Evolutionary conservation across 2,329 filamentous ascomycete species (phyloP), one percentile per base, ranked within the genome.

Genomic region (Albophoma yamanashiensis): DNA sequence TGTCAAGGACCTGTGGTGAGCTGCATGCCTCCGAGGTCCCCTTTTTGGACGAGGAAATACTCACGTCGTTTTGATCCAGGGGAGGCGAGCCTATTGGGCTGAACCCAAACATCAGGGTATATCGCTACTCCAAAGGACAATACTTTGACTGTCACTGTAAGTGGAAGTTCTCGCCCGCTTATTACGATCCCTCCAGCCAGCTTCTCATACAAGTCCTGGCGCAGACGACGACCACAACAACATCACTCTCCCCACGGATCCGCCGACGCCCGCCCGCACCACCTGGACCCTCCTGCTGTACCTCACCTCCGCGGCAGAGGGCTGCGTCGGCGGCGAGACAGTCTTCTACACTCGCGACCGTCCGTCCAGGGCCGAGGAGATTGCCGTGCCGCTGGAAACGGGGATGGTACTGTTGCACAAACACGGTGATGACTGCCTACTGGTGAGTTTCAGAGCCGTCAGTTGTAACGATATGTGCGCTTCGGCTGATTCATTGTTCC

Each of bases 251-350:
- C 77, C 68, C 3, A 57, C 64, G 4, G 66, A 70, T 25, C 67
- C 66, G 22, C 69, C 71, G 0, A 63, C 69, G 36, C 66, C 68
- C 34, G 73, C 69, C 36, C 68, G 71, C 39, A 97, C 93, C 6
- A 97, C 92, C 0, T 97, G 92, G 92, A 97, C 93, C 0, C 78
- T 96, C 6, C 80, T 97, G 0, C 82, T 97, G 42, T 97, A 97
- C 69, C 81, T 97, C 59, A 94, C 89, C 1, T 91, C 88, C 1
- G 79, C 85, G 2, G 75, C 82, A 1, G 89, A 89, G 8, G 89
- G 89, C 4, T 95, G 92, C 67, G 73, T 83, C 27, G 93, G 93
- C 27, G 93, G 93, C 39, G 91, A 96, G 74, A 97, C 93, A 0
- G 90, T 94, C 39, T 97, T 97, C 73, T 95, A 95, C 70, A 89